Percentiles rank a stretch among this genome's conserved stretches.
Evolutionary conservation across 345 rosid species (phyloP).

Genomic region (Luvunga scandens): DNA sequence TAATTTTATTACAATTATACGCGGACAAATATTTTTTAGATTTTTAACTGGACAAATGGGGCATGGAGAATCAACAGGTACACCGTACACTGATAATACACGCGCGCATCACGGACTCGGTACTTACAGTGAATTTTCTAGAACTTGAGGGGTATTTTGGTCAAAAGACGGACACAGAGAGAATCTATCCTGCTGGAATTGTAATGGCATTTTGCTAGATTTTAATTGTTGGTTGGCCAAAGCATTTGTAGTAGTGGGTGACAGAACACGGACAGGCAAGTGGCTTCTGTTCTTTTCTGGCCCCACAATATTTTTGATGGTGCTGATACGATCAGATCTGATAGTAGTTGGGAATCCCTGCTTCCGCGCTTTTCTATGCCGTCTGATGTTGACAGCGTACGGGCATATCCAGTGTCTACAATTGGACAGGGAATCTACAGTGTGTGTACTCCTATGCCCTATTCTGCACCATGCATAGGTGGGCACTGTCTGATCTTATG

Average conservation of each 20-base stretch:
- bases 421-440: neutral
- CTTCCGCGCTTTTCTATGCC: constrained; percentile 1
- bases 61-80: neutral
- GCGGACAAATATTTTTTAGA: neutral
- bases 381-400: constrained; percentile 15
- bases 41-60: too few species aligned
- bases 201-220: constrained; percentile 4
- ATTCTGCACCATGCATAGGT: neutral
- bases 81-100: neutral
- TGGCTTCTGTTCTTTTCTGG: neutral
- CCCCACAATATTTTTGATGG: constrained; percentile 13
- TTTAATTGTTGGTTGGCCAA: constrained; percentile 9
- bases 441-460: neutral
- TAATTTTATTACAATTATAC: too few species aligned
- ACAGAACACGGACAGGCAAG: constrained; percentile 5
- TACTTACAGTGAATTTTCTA: neutral
- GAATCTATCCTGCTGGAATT: constrained; percentile 12
- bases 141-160: constrained; percentile 1
- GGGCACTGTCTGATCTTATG: neutral
- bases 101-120: neutral
- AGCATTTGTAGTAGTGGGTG: constrained; percentile 22
- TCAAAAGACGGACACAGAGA: neutral
- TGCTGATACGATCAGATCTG: neutral
- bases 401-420: constrained; percentile 16
- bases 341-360: too few species aligned